Percentiles rank a stretch among this genome's conserved stretches.
phyloP scores from a whole-genome alignment of 208 protist species.

The Trypanosoma theileri region DNA sequence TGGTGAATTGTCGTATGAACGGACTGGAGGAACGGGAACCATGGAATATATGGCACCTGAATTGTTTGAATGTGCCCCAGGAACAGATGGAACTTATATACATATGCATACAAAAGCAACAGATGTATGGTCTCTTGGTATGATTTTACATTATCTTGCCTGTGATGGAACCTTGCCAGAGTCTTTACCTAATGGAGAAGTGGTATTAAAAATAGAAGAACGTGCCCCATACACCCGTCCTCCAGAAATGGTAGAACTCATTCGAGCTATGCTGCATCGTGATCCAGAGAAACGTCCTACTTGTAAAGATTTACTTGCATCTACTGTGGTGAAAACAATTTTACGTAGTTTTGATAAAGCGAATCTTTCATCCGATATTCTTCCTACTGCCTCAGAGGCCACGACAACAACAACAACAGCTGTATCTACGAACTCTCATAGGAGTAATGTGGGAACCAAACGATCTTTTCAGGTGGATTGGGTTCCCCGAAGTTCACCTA shows the following conservation, averaged over 20 bases:
- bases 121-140: constrained; percentile 88
- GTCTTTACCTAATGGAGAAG: constrained; percentile 41
- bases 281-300: constrained; percentile 64
- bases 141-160: constrained; percentile 87
- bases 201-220: constrained; percentile 38
- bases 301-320: constrained; percentile 76
- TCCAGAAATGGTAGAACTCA: constrained; percentile 78
- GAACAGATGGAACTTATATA: constrained; percentile 43
- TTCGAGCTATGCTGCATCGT: constrained; percentile 75
- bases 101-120: constrained; percentile 68
- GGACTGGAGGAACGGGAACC: constrained; percentile 84
- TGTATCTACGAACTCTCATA: background rate
- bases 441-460: background rate
- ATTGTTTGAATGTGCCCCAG: constrained; percentile 61
- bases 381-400: constrained; percentile 18
- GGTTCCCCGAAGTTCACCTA: constrained; percentile 4
- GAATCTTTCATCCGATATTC: constrained; percentile 26
- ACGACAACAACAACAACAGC: background rate
- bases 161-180: constrained; percentile 58
- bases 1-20: constrained; percentile 56
- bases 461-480: constrained; percentile 16
- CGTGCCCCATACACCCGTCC: constrained; percentile 48
- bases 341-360: constrained; percentile 66
- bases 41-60: constrained; percentile 91
- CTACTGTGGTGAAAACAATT: constrained; percentile 73